Evolutionary conservation across 2,329 filamentous ascomycete genomes (phyloP), one percentile per base, ranked within the genome.

Genomic region (Neonectria magnoliae): DNA sequence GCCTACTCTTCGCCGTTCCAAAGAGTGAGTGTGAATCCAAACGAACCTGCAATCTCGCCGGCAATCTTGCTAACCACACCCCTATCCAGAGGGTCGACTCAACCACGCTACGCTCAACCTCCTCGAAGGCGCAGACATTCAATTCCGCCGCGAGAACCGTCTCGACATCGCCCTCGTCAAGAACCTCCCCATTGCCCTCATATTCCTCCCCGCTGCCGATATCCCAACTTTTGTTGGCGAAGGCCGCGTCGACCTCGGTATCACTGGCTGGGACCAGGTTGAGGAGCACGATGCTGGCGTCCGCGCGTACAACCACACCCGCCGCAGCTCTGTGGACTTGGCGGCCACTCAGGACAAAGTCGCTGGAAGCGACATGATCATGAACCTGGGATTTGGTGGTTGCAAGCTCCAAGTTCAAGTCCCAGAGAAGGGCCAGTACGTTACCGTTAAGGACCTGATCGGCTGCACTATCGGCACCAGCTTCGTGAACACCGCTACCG

Each of bases 341-440:
- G 66, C 65, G 8, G 47, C 47, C 7, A 45, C 50, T 13, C 62
- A 83, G 73, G 77, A 86, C 75, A 79, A 81, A 54, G 80, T 81
- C 27, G 84, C 86, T 3, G 89, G 89, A 62, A 94, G 96, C 61
- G 92, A 96, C 74, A 93, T 96, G 74, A 87, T 99, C 53, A 85
- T 99, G 81, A 93, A 98, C 73, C 87, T 99, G 18, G 93, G 90
- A 36, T 99, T 99, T 77, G 96, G 96, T 48, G 85, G 83, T 67
- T 99, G 96, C 84, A 95, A 92, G 81, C 86, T 99, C 73, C 95
- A 98, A 82, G 94, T 98, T n/a, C 96, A 99, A 81, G 94, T 97
- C 1, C 96, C 96, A 0, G 90, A 92, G 76, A 95, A 96, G 78
- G 95, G 96, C 57, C 76, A 82, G 58, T 90, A 96, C 75, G 80